Percentiles rank a stretch among this genome's conserved stretches.
phyloP scores from a whole-genome alignment of 345 rosid species.

The Ailanthus altissimus region DNA sequence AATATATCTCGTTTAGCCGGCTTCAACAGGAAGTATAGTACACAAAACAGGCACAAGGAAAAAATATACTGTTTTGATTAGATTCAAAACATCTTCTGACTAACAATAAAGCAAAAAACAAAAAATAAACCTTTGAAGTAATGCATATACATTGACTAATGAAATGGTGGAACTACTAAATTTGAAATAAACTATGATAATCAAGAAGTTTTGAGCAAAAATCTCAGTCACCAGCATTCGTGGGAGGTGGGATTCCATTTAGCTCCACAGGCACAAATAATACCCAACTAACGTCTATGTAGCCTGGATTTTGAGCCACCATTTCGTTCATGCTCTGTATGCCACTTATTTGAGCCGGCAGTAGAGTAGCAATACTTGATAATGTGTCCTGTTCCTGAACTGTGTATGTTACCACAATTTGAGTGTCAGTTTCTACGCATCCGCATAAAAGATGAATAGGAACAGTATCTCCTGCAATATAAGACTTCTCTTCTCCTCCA shows the following conservation, averaged over 20 bases:
- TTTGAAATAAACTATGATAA: background rate
- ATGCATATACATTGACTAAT: background rate
- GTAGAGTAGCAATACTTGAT: constrained; percentile 34
- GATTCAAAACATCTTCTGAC: background rate
- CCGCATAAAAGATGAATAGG: constrained; percentile 53
- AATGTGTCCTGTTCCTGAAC: constrained; percentile 51
- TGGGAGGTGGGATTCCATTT: constrained; percentile 25
- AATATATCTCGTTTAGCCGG: background rate
- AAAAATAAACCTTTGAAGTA: background rate
- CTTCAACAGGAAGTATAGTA: background rate
- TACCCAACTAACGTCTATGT: constrained; percentile 42
- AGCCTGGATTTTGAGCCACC: constrained; percentile 22
- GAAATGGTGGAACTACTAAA: background rate
- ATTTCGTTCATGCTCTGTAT: constrained; percentile 38
- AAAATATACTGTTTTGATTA: background rate
- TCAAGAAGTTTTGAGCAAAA: background rate
- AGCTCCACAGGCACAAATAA: constrained; percentile 47
- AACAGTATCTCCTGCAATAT: constrained; percentile 14
- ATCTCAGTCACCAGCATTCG: constrained; percentile 29
- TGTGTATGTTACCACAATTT: constrained; percentile 55
- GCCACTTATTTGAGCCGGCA: constrained; percentile 32
- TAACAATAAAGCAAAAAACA: background rate
- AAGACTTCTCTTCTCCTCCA: constrained; percentile 31
- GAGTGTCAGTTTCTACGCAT: constrained; percentile 38
- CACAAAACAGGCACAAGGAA: background rate